Percentiles rank a stretch among this genome's conserved stretches.
These are phyloP conservation scores for Cucurbita argyrosperma DNA, from an alignment of 306 rosid genomes.

Conservation along the genomic window DNA sequence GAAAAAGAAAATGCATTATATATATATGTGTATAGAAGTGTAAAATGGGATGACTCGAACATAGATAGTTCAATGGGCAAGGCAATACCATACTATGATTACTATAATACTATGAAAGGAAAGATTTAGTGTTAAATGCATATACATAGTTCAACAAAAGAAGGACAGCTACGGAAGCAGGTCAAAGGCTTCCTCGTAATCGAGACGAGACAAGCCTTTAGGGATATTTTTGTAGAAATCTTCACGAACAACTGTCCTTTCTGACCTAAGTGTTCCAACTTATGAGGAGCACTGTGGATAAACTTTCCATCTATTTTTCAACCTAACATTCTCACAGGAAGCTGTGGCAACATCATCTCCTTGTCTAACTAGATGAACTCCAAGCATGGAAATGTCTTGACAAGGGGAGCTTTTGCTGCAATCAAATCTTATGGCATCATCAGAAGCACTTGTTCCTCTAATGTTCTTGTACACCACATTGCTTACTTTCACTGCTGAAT, in stretches of 20 bases:
- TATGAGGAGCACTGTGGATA: conserved; percentile 26
- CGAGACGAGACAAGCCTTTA: too few relatives aligned
- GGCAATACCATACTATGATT: background rate
- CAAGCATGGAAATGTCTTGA: conserved; percentile 30
- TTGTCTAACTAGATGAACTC: conserved; percentile 19
- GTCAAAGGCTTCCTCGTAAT: too few relatives aligned
- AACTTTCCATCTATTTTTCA: conserved; percentile 21
- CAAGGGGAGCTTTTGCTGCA: conserved; percentile 53
- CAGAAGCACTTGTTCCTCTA: conserved; percentile 52
- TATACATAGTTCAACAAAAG: background rate
- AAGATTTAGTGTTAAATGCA: background rate
- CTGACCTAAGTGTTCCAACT: background rate
- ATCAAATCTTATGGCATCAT: conserved; percentile 44
- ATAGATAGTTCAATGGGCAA: background rate
- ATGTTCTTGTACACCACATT: conserved; percentile 64
- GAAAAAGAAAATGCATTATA: background rate
- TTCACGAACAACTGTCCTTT: too few relatives aligned
- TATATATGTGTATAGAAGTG: too few relatives aligned
- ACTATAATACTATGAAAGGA: background rate
- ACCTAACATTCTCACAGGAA: conserved; percentile 29
- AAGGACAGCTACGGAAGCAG: too few relatives aligned
- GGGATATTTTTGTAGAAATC: too few relatives aligned
- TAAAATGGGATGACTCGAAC: background rate
- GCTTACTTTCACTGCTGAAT: conserved; percentile 37
- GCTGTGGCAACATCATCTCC: conserved; percentile 18